Conservation (phyloP, 768 basidiomycete species). For the Leccinum subtestaceum region DNA sequence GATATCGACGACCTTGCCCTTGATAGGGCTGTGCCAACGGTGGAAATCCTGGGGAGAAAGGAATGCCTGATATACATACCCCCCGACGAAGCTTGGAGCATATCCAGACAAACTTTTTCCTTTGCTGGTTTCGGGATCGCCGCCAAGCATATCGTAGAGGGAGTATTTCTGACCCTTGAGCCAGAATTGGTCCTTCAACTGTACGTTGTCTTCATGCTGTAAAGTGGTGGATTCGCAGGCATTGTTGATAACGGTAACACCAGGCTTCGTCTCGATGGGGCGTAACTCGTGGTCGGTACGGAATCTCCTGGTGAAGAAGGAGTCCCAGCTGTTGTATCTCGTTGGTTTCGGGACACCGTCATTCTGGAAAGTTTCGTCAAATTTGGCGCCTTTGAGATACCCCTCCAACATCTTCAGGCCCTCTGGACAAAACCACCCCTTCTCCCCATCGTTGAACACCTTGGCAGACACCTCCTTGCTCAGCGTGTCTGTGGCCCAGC, state of each 20-base stretch:
- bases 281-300: too few relatives aligned
- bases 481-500: not conserved
- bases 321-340: not conserved
- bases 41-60: not conserved
- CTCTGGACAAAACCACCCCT: not conserved
- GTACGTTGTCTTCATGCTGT: not conserved
- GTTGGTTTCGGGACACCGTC: too few relatives aligned
- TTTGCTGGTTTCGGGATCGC: too few relatives aligned
- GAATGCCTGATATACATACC: not conserved
- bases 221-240: not conserved
- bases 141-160: not conserved
- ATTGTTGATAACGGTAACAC: not conserved
- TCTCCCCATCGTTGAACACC: too few relatives aligned
- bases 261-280: not conserved
- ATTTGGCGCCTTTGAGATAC: too few relatives aligned
- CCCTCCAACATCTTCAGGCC: not conserved
- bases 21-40: not conserved
- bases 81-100: too few relatives aligned
- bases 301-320: not conserved
- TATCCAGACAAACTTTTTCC: too few relatives aligned
- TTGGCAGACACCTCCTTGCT: not conserved
- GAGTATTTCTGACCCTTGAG: not conserved
- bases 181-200: not conserved
- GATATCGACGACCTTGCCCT: not conserved
- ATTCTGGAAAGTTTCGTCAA: too few relatives aligned